phyloP scores from a whole-genome alignment of 2,329 filamentous ascomycete species.

The Colletotrichum chrysophilum region DNA sequence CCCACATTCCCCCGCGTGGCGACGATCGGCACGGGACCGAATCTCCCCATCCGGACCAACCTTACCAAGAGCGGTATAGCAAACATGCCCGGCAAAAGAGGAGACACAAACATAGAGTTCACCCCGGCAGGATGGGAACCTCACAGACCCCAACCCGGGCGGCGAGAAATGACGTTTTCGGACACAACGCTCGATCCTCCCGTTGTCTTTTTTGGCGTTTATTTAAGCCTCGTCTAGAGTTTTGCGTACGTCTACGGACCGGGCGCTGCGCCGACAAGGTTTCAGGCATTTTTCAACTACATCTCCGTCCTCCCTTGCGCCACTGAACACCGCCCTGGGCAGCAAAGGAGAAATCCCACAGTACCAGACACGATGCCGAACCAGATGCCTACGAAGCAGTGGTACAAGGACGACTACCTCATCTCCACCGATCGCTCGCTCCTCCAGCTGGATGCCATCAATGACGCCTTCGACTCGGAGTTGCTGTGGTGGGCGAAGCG shows the following conservation, averaged over 20 bases:
- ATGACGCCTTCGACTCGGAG: constrained; percentile 60
- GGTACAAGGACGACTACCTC: constrained; percentile 60
- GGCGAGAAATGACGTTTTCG: neutral
- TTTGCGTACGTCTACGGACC: neutral
- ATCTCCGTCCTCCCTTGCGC: neutral
- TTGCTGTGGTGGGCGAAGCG: constrained; percentile 66
- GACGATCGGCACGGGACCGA: neutral
- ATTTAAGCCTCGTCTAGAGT: neutral
- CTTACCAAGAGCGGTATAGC: neutral
- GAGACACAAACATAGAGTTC: neutral
- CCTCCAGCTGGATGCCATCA: constrained; percentile 59
- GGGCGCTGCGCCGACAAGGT: neutral
- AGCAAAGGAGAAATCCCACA: neutral
- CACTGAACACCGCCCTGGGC: neutral
- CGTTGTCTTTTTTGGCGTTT: neutral
- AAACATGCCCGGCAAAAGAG: neutral
- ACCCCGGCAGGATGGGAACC: neutral
- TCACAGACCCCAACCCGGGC: neutral
- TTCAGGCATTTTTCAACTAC: constrained; percentile 5
- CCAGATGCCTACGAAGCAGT: constrained; percentile 38
- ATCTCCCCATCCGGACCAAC: neutral
- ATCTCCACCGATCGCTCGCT: constrained; percentile 65
- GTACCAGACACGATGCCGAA: neutral
- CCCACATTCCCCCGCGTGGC: neutral
- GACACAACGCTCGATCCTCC: neutral